Evolutionary conservation across 2,329 filamentous ascomycete genomes (phyloP).

Genomic region (Claviceps sp.): DNA sequence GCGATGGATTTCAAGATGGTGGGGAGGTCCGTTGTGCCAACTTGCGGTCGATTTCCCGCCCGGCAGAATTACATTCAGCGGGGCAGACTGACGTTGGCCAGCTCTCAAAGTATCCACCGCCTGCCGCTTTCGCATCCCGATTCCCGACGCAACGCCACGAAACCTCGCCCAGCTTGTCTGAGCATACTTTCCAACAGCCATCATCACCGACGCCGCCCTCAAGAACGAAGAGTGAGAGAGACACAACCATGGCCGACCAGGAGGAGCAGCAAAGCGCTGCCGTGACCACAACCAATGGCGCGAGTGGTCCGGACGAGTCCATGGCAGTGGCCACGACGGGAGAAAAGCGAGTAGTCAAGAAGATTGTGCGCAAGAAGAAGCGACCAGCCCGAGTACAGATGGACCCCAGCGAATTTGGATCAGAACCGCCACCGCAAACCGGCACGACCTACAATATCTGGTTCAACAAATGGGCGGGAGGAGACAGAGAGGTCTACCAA

Average conservation of each 20-base stretch:
- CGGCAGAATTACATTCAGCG: constrained; percentile 4
- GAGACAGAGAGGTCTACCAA: constrained; percentile 86
- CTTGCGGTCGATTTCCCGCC: not conserved
- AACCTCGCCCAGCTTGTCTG: not conserved
- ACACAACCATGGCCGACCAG: constrained; percentile 19
- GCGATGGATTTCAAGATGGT: not conserved
- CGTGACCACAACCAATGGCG: not conserved
- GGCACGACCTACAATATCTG: constrained; percentile 82
- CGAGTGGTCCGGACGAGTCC: constrained; percentile 8
- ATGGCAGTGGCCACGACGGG: constrained; percentile 24
- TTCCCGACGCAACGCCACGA: not conserved
- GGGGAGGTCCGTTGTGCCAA: not conserved
- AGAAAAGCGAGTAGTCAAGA: constrained; percentile 58
- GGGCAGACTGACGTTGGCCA: not conserved
- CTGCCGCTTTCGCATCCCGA: not conserved
- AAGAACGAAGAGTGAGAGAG: not conserved
- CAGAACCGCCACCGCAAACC: constrained; percentile 79
- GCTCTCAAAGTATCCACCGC: not conserved
- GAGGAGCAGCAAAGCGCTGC: constrained; percentile 13
- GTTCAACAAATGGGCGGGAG: constrained; percentile 98
- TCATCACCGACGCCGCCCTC: no score
- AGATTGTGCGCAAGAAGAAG: constrained; percentile 83
- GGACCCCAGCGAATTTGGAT: constrained; percentile 69
- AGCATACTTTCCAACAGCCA: no score
- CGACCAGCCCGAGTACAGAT: constrained; percentile 83